A percentile compares a stretch with the other conserved stretches of the same genome.
These are phyloP conservation scores for Serendipita indica DNA, from an alignment of 768 basidiomycete species.

Conservation along the genomic window DNA sequence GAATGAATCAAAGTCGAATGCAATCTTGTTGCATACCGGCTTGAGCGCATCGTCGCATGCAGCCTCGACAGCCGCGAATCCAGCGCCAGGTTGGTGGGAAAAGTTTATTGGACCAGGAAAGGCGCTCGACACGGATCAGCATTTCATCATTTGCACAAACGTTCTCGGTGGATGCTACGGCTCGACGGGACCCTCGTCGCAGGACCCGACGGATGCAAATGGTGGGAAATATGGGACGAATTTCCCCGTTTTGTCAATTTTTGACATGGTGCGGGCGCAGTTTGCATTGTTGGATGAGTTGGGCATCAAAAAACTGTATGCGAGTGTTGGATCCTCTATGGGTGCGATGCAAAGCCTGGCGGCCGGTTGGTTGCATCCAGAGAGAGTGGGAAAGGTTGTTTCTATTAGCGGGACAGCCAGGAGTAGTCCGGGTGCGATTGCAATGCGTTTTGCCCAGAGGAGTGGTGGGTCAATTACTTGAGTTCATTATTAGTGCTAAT, in stretches of 20 bases:
- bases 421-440: slow-evolving; percentile 81
- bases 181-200: slow-evolving; percentile 83
- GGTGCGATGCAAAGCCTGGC: slow-evolving; percentile 97
- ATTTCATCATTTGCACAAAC: slow-evolving; percentile 91
- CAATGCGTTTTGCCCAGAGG: slow-evolving; percentile 91
- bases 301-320: slow-evolving; percentile 72
- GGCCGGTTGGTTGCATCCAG: slow-evolving; percentile 82
- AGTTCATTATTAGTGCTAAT: slow-evolving; percentile 9
- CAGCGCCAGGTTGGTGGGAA: slow-evolving; percentile 94
- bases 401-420: slow-evolving; percentile 92
- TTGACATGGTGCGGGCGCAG: slow-evolving; percentile 96
- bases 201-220: slow-evolving; percentile 42
- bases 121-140: slow-evolving; percentile 81
- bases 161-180: slow-evolving; percentile 97
- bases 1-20: slow-evolving; percentile 64
- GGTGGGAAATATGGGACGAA: slow-evolving; percentile 68
- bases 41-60: slow-evolving; percentile 94
- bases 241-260: slow-evolving; percentile 84
- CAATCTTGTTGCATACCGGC: slow-evolving; percentile 89
- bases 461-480: slow-evolving; percentile 48
- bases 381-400: slow-evolving; percentile 77
- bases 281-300: slow-evolving; percentile 74
- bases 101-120: slow-evolving; percentile 94
- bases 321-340: slow-evolving; percentile 91
- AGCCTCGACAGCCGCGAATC: slow-evolving; percentile 61